A percentile compares a stretch with the other conserved stretches of the same genome.
These are phyloP conservation scores for Stenocarpella maydis DNA, from an alignment of 2,329 filamentous ascomycete genomes.

Conservation along the genomic window DNA sequence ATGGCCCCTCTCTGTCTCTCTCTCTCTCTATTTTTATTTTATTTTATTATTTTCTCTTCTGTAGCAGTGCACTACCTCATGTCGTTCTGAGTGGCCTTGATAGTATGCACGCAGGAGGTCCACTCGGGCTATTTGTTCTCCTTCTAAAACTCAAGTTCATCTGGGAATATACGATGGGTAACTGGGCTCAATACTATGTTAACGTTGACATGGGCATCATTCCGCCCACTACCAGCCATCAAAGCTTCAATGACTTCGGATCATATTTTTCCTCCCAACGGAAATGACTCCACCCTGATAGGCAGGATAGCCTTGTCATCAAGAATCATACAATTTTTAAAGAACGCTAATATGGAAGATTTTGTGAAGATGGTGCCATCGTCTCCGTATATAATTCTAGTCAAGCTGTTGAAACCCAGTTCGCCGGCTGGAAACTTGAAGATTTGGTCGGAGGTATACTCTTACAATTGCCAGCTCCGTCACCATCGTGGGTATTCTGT, in stretches of 20 bases:
- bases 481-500: slow-evolving; percentile 20
- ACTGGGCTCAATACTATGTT: slow-evolving; percentile 17
- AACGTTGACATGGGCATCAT: slow-evolving; percentile 43
- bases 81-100: background rate
- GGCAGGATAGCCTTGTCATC: slow-evolving; percentile 27
- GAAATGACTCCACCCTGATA: slow-evolving; percentile 40
- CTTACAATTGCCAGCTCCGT: slow-evolving; percentile 42
- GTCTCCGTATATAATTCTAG: slow-evolving; percentile 47
- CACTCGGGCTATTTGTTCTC: background rate
- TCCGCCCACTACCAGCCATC: slow-evolving; percentile 45
- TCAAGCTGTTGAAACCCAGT: slow-evolving; percentile 43
- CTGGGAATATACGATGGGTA: background rate
- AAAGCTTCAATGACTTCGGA: slow-evolving; percentile 42
- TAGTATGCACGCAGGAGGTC: background rate
- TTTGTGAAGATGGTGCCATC: slow-evolving; percentile 39
- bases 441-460: slow-evolving; percentile 46
- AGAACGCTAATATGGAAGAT: background rate
- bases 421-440: slow-evolving; percentile 46
- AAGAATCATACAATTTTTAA: background rate
- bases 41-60: background rate
- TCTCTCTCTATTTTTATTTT: no score
- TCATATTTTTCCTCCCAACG: slow-evolving; percentile 44
- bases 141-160: no score
- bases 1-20: accelerated
- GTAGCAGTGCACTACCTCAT: no score